Evolutionary conservation across 73 alveolate species (phyloP).

Genomic region (Stentor roeselii): DNA sequence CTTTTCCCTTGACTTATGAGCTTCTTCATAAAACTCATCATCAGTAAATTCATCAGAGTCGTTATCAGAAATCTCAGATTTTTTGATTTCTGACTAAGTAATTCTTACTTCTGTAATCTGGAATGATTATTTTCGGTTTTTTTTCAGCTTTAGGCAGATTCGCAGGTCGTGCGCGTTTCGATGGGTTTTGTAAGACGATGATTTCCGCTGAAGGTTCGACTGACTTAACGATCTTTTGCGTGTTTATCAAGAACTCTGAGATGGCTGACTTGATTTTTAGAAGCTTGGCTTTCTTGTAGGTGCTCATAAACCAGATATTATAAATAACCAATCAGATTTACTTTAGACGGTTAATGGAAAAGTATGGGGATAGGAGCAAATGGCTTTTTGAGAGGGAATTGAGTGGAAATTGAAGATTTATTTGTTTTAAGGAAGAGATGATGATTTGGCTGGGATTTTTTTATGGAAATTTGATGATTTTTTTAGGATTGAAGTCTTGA

Average conservation of each 20-base stretch:
- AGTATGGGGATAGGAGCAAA: too few species aligned
- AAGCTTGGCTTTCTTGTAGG: not conserved
- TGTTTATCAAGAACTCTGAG: not conserved
- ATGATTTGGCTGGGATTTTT: too few species aligned
- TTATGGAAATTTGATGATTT: too few species aligned
- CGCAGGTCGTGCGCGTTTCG: not conserved
- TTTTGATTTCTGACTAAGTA: constrained; percentile 22
- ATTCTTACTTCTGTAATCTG: not conserved
- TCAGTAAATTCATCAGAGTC: not conserved
- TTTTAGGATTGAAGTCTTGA: too few species aligned
- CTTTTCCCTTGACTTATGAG: constrained; percentile 5
- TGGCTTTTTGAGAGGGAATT: too few species aligned
- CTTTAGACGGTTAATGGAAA: not conserved
- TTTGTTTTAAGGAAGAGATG: too few species aligned
- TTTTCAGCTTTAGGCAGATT: not conserved
- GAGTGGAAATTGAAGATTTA: too few species aligned
- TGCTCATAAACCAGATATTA: not conserved
- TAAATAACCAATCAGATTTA: not conserved
- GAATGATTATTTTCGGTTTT: not conserved
- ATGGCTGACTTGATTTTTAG: constrained; percentile 21
- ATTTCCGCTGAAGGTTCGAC: constrained; percentile 19
- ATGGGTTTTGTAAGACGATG: not conserved
- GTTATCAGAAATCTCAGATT: constrained; percentile 5
- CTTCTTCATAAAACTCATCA: constrained; percentile 16
- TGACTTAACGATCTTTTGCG: constrained; percentile 4